Percentiles rank a stretch among this genome's conserved stretches.
Evolutionary conservation across 768 basidiomycete species (phyloP).

Genomic region (Tephrocybe rancida): DNA sequence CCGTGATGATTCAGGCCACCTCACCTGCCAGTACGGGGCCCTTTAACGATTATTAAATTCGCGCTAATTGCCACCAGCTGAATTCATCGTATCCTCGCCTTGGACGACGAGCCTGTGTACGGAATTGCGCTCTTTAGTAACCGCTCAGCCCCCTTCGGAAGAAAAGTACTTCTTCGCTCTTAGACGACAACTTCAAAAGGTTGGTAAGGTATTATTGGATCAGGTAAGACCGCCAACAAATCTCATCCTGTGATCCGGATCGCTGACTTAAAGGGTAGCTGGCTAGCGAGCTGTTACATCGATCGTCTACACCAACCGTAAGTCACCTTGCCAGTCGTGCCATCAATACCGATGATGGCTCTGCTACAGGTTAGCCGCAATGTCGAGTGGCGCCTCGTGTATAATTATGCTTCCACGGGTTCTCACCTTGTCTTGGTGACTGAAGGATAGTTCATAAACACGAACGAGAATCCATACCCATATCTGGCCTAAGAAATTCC

Average conservation of each 20-base stretch:
- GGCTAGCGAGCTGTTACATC: neutral
- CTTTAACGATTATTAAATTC: too few relatives aligned
- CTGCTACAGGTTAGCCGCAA: constrained; percentile 5
- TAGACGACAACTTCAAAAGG: constrained; percentile 28
- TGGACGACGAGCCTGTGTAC: constrained; percentile 51
- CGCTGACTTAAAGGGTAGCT: neutral
- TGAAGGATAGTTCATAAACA: neutral
- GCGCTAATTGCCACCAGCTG: constrained; percentile 18
- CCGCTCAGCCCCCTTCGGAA: constrained; percentile 8
- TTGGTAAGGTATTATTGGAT: constrained; percentile 26
- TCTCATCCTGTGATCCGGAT: neutral
- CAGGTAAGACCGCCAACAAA: constrained; percentile 22
- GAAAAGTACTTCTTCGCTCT: constrained; percentile 30
- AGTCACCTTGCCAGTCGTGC: neutral
- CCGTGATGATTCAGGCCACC: constrained; percentile 33
- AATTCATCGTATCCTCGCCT: constrained; percentile 40
- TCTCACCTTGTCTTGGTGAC: constrained; percentile 17
- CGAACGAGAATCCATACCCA: neutral
- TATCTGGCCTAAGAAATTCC: too few relatives aligned
- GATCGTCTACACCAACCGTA: neutral
- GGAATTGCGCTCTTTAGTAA: constrained; percentile 35
- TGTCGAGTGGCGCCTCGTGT: constrained; percentile 11
- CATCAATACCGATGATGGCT: neutral
- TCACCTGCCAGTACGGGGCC: constrained; percentile 27
- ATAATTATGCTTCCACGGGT: constrained; percentile 5